A percentile compares a stretch with the other conserved stretches of the same genome.
phyloP scores from a whole-genome alignment of 352 stramenopile species.

The Pythium utonaiense region DNA sequence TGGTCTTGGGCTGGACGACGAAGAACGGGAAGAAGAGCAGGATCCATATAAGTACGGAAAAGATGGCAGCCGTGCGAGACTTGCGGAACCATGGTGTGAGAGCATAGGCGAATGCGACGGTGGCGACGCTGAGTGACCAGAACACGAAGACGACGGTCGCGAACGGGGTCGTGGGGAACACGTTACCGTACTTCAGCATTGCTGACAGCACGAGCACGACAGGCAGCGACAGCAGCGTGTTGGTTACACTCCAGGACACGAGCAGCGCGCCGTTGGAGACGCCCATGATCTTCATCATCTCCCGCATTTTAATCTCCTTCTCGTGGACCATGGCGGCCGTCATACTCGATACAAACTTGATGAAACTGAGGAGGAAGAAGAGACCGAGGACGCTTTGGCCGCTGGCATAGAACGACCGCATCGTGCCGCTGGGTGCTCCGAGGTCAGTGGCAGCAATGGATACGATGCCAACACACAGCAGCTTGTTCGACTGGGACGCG shows the following conservation, averaged over 20 bases:
- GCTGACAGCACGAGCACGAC: constrained; percentile 20
- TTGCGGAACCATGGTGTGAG: constrained; percentile 72
- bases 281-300: constrained; percentile 87
- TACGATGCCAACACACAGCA: constrained; percentile 24
- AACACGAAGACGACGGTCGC: constrained; percentile 68
- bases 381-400: constrained; percentile 40
- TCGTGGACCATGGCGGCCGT: constrained; percentile 75
- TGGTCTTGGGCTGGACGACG: constrained; percentile 39
- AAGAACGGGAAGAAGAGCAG: constrained; percentile 76
- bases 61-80: constrained; percentile 52
- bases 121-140: constrained; percentile 52
- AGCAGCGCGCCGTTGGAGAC: constrained; percentile 58
- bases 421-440: constrained; percentile 23
- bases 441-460: constrained; percentile 13
- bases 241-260: constrained; percentile 60
- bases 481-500: constrained; percentile 18
- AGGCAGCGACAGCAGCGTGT: constrained; percentile 38
- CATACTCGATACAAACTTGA: constrained; percentile 62
- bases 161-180: constrained; percentile 56
- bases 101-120: constrained; percentile 62
- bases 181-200: constrained; percentile 55
- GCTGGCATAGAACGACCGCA: constrained; percentile 40
- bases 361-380: constrained; percentile 38
- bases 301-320: constrained; percentile 71
- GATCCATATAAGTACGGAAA: constrained; percentile 67